Conservation (phyloP, 306 rosid species). For the Citrullus colocynthis region DNA sequence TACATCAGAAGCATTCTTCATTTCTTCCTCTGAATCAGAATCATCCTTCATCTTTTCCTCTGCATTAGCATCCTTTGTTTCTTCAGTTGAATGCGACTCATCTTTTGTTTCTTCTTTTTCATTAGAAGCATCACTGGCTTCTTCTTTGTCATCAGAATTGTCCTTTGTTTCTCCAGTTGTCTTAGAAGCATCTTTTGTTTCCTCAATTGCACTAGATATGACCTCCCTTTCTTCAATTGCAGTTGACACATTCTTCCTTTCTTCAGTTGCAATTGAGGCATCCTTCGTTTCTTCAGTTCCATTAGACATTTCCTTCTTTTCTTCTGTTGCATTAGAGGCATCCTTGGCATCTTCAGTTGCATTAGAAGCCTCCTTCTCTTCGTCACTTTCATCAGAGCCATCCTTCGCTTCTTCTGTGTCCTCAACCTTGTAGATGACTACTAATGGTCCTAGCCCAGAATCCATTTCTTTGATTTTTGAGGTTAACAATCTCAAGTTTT, state of each 20-base stretch:
- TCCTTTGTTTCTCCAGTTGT: no score
- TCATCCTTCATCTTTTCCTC: background rate
- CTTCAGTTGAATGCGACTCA: background rate
- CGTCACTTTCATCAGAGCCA: background rate
- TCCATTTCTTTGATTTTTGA: conserved; percentile 42
- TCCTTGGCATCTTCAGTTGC: background rate
- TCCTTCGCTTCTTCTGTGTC: background rate
- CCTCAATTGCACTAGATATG: background rate
- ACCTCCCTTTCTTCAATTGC: background rate
- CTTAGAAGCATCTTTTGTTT: background rate
- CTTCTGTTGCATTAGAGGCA: background rate
- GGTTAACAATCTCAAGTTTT: conserved; percentile 51
- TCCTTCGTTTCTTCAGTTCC: background rate
- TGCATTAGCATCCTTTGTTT: background rate
- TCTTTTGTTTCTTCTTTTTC: background rate
- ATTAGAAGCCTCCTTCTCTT: background rate
- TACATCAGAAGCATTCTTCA: background rate
- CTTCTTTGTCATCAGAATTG: background rate
- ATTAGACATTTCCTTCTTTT: background rate
- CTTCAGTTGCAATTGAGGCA: background rate
- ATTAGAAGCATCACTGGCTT: background rate
- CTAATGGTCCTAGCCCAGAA: conserved; percentile 38
- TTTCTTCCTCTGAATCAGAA: no score
- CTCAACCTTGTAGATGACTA: background rate
- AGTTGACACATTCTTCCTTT: background rate